Evolutionary conservation across 1,284 basidiomycete species (phyloP), one percentile per base, ranked within the genome.

Genomic region (Apiotrichum porosum): DNA sequence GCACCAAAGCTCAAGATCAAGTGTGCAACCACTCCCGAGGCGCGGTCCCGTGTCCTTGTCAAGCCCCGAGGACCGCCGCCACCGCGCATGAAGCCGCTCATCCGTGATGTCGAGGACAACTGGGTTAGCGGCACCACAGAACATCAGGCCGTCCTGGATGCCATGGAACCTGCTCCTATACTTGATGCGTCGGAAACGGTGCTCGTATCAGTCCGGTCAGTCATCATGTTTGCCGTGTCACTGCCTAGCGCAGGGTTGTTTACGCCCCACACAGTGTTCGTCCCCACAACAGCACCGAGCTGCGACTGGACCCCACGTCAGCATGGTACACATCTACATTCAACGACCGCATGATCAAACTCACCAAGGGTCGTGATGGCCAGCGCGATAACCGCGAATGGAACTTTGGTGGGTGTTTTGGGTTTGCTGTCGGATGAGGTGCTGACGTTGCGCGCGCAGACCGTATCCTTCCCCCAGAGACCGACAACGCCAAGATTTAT

Each of bases 401-500:
- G 71, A 56, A 62, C 39, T 73, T 74, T 56, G 72, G 69, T 73
- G 28, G 40, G 86, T 80, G 15, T 18, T 17, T 9, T n/a, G n/a
- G n/a, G n/a, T n/a, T 14, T 24, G 17, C 9, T 35, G n/a, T 15
- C 26, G 6, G 26, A 28, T 28, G 26, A 62, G 21, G 54, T 74
- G 8, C n/a, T 36, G 34, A 36, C 18, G 33, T 3, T 34, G n/a
- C n/a, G n/a, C n/a, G 8, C 26, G 8, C 47, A 68, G 66, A 72
- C 47, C 61, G 64, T 4, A 66, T 69, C 55, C 64, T 61, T 47
- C 62, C 54, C 21, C 63, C 49, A 45, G 63, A 71, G 83, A 92
- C 70, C 79, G 85, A 54, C 47, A 98, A 97, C 51, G 85, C 86
- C 54, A 81, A 83, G 1, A 80, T 94, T 0, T 98, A 97, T 69